Evolutionary conservation across 2,329 filamentous ascomycete species (phyloP).

Genomic region (Periconia macrospinosa): DNA sequence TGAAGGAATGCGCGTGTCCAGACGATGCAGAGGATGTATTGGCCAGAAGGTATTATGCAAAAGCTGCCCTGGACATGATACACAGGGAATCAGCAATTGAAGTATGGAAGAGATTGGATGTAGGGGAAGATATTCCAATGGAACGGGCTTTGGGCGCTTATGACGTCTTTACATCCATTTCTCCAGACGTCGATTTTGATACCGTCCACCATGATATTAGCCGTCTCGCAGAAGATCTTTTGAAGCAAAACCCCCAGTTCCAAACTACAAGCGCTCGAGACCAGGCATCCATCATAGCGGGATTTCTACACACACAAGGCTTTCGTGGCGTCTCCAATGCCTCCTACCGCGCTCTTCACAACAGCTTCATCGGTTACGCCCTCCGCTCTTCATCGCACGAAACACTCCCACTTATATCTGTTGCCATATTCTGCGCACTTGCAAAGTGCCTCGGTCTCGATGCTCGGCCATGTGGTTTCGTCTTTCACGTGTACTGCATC

Average conservation of each 20-base stretch:
- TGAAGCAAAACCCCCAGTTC: constrained; percentile 56
- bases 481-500: constrained; percentile 82
- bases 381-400: constrained; percentile 72
- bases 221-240: constrained; percentile 61
- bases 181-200: constrained; percentile 71
- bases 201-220: constrained; percentile 67
- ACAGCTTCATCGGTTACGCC: constrained; percentile 85
- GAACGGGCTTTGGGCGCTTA: constrained; percentile 80
- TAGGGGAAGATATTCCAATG: constrained; percentile 59
- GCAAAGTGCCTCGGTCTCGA: constrained; percentile 74
- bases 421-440: constrained; percentile 81
- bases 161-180: constrained; percentile 84
- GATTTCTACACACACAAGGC: constrained; percentile 68
- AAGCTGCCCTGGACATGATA: constrained; percentile 73
- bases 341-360: constrained; percentile 78
- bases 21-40: constrained; percentile 72
- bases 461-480: constrained; percentile 78
- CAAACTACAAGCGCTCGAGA: constrained; percentile 61
- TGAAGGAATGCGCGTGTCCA: constrained; percentile 64
- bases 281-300: constrained; percentile 68
- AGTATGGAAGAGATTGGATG: constrained; percentile 67
- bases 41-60: constrained; percentile 76
- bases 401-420: constrained; percentile 83
- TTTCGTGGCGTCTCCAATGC: constrained; percentile 72
- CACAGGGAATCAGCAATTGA: constrained; percentile 78